These are phyloP conservation scores for Paramecium primaurelia DNA, from an alignment of 73 alveolate genomes.

Conservation along the genomic window DNA sequence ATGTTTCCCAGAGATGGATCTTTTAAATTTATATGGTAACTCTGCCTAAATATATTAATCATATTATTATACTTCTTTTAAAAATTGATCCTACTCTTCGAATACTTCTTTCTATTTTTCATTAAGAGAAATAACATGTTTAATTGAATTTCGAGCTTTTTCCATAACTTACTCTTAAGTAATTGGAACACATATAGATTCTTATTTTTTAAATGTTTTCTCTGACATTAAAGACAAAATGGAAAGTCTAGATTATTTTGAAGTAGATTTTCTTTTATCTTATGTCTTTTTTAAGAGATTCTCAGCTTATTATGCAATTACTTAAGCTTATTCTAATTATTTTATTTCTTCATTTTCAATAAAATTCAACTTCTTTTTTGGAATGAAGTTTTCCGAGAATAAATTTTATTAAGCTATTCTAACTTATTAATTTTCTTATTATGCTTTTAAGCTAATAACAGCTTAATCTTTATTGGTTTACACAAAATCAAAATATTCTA, in stretches of 20 bases:
- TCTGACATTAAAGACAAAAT: background rate
- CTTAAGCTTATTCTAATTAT: background rate
- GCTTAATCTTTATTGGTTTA: background rate
- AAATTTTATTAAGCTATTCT: slow-evolving; percentile 18
- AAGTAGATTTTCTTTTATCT: background rate
- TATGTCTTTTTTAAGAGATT: background rate
- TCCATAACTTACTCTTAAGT: background rate
- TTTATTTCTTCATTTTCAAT: background rate
- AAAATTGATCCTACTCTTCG: background rate
- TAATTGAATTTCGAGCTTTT: background rate
- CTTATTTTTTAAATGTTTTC: background rate
- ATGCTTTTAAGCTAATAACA: background rate
- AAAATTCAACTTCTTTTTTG: background rate
- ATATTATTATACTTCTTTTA: background rate
- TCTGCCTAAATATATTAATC: background rate
- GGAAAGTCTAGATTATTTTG: background rate
- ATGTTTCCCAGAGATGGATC: background rate
- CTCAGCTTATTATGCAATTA: background rate
- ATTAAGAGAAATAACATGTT: background rate
- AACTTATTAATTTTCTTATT: background rate
- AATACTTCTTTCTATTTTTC: background rate
- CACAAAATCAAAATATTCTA: slow-evolving; percentile 29
- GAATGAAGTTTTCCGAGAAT: slow-evolving; percentile 12
- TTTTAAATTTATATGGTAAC: background rate
- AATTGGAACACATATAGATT: background rate